Base-by-base conservation (phyloP, 2,329 filamentous ascomycete genomes). In the Claviceps fusiformis region DNA sequence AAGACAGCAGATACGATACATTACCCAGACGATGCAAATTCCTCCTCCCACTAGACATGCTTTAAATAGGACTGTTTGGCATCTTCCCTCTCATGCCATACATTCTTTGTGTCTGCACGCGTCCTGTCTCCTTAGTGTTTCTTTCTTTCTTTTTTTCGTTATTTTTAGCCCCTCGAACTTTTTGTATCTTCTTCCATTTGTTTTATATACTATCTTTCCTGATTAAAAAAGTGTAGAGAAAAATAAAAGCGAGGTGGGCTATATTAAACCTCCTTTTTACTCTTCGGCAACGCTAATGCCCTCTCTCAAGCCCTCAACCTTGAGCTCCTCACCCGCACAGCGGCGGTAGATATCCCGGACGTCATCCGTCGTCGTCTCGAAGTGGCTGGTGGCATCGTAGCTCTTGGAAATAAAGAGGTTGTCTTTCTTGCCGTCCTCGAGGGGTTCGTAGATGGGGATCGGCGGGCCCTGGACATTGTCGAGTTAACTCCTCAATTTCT, bases 401-500 rank as follows among this genome's bases (percentile, higher is more conserved):
- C 89, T 95, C 83, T 95, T 96, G 66, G 90, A 95, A 69, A 98
- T 90, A 76, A 90, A 98, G 71, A 98, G 86, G 72, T 91, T 91
- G 76, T 96, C 91, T 63, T 84, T 86, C 62, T 75, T 78, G 60
- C 93, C 93, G 66, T 85, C 81, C 66, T 89, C 87, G 51, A 92
- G 70, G 27, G 93, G 95, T 73, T 95, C 90, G 71, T 96, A 97
- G 58, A 98, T 80, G 54, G 93, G 91, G 62, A 96, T 95, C 19
- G 93, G 89, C 35, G 89, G 75, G 31, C 89, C 81, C 80, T 83
- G 51, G 17, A 50, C 46, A 55, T 51, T 31, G 19, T 9, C 10
- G 17, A 37, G 50, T 41, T 41, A 41, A 11, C 15, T 39, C 37
- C 15, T 17, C 37, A 4, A 8, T 41, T 17, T 41, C 15, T 41